phyloP scores from a whole-genome alignment of 805 yeast genomes.

The Blastobotrys terrestris region DNA sequence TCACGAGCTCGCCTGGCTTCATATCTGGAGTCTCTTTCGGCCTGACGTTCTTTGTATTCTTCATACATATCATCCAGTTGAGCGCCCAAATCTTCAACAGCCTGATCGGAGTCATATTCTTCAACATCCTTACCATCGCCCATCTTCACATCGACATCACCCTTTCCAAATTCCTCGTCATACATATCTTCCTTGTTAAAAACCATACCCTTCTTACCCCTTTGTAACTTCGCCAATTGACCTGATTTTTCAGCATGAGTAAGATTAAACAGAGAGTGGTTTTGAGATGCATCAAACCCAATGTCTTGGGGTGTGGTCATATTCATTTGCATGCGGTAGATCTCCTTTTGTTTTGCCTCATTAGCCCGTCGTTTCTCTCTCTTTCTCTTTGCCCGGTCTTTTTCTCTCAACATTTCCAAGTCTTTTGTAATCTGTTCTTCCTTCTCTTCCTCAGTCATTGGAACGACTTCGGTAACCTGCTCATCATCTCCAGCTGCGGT shows the following conservation, averaged over 20 bases:
- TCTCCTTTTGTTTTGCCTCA: conserved; percentile 80
- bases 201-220: conserved; percentile 56
- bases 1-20: conserved; percentile 48
- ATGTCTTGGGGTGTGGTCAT: conserved; percentile 90
- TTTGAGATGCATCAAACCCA: conserved; percentile 88
- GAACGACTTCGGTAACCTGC: conserved; percentile 47
- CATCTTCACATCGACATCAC: conserved; percentile 8
- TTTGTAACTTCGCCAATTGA: conserved; percentile 60
- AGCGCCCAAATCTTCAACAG: conserved; percentile 56
- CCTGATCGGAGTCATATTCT: conserved; percentile 33
- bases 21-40: conserved; percentile 41
- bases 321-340: conserved; percentile 88
- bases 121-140: conserved; percentile 31
- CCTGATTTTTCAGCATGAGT: conserved; percentile 87
- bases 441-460: conserved; percentile 69
- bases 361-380: conserved; percentile 79
- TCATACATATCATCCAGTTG: conserved; percentile 80
- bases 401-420: conserved; percentile 63
- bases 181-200: conserved; percentile 29
- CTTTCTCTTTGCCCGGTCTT: conserved; percentile 59
- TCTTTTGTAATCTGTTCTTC: conserved; percentile 88
- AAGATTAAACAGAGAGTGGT: conserved; percentile 73
- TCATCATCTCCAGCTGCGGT: conserved; percentile 29
- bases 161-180: conserved; percentile 15
- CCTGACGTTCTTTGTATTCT: conserved; percentile 46